Base-by-base conservation (phyloP, 495 filamentous ascomycete genomes). In the Penicillium flavigenum region DNA sequence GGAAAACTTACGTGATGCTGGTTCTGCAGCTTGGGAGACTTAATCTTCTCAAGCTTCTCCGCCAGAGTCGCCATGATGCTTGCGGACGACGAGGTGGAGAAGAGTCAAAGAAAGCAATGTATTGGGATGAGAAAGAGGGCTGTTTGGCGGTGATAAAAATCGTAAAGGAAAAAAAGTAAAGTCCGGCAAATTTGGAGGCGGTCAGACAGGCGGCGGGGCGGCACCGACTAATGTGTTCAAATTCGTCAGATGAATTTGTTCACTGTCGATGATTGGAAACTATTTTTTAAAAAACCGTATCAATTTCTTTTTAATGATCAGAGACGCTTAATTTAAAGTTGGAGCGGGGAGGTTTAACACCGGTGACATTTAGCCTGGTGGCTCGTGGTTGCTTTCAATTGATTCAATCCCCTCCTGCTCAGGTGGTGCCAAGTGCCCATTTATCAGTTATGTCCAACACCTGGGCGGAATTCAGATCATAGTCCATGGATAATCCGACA, bases 41-140 rank as follows among this genome's bases (percentile, higher is more conserved):
- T 88, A 69, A 98, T 96, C 81, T 92, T 96, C 72, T 93, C 89
- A 65, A 98, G 83, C 80, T 89, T 95, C 78, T 93, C 93, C 64
- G 85, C 83, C 60, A 97, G 78, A 70, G 91, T 88, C 83, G 89
- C 84, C 69, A 77, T 80, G 71, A 58, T 76, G 66, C 67, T 55
- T 60, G 58, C 63, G 9, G 61, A 66, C 64, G 63, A 65, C 60
- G 65, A 65, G 55, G 54, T 58, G 63, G 56, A 62, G 60, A 69
- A 65, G 56, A 53, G 38, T 32, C 16, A 43, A 53, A 43, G 24
- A 53, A 53, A 48, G 11, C 26, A 48, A 43, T 53, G 20, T 50
- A 50, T 50, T 50, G 51, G 10, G 36, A 32, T 43, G 39, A 16
- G 51, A 42, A 53, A 53, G 51, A 53, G 51, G 51, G 39, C 51